These are phyloP conservation scores for Solioccasus polychromus DNA, from an alignment of 768 basidiomycete species.

Conservation along the genomic window DNA sequence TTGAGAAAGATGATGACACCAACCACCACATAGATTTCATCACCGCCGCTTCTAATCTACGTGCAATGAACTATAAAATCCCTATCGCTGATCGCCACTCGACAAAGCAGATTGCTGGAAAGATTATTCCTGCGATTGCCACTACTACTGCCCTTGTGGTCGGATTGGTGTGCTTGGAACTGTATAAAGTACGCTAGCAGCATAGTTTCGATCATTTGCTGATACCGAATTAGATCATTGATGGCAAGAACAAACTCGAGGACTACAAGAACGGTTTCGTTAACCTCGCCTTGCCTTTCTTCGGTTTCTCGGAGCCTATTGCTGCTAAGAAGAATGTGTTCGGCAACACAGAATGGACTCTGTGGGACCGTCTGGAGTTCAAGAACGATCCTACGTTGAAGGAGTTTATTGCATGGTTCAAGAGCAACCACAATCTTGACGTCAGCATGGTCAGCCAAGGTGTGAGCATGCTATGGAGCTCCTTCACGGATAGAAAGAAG, in stretches of 20 bases:
- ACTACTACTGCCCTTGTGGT: constrained; percentile 95
- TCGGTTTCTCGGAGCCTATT: constrained; percentile 98
- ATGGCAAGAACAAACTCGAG: constrained; percentile 90
- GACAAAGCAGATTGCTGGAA: constrained; percentile 97
- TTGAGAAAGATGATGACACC: constrained; percentile 98
- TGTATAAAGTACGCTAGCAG: constrained; percentile 76
- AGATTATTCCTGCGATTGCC: constrained; percentile 99
- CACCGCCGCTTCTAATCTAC: constrained; percentile 94
- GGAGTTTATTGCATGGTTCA: constrained; percentile 83
- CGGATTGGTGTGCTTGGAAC: constrained; percentile 93
- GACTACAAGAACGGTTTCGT: constrained; percentile 98
- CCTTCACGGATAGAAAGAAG: constrained; percentile 92
- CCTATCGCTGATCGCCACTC: constrained; percentile 81
- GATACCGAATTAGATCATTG: constrained; percentile 69
- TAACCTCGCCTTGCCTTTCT: constrained; percentile 97
- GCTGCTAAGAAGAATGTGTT: constrained; percentile 88
- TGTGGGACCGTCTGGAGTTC: constrained; percentile 98
- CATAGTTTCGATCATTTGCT: background rate
- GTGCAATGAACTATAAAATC: constrained; percentile 94
- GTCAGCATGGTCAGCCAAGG: constrained; percentile 96
- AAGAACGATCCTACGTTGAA: constrained; percentile 83
- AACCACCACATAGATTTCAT: constrained; percentile 99
- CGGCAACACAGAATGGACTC: constrained; percentile 86
- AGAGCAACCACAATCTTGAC: constrained; percentile 78
- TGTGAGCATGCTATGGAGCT: constrained; percentile 97